Evolutionary conservation across 75 land plant species (phyloP).

Genomic region (Sequoiadendron giganteum): DNA sequence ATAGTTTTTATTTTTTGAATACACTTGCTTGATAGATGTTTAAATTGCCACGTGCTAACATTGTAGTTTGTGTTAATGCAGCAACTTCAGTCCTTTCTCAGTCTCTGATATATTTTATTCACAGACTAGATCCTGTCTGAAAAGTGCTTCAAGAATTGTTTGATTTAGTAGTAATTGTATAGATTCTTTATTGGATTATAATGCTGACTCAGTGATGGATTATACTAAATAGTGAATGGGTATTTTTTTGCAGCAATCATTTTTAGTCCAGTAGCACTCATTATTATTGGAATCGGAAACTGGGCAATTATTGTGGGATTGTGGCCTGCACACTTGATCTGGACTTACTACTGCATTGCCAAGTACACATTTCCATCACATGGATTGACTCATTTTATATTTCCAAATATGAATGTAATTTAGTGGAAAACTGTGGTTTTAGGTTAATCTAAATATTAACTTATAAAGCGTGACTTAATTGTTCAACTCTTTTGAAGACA

Average conservation of each 20-base stretch:
- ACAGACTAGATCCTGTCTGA: not conserved
- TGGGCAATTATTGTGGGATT: constrained; percentile 74
- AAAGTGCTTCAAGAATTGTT: not conserved
- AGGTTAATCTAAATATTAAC: not conserved
- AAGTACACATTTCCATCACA: constrained; percentile 34
- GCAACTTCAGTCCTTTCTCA: not conserved
- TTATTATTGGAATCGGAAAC: constrained; percentile 52
- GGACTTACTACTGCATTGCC: constrained; percentile 60
- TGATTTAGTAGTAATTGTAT: not conserved
- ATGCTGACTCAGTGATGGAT: not conserved
- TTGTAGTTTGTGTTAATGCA: not conserved
- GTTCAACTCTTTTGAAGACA: constrained; percentile 24
- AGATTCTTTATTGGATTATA: not conserved
- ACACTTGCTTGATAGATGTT: not conserved
- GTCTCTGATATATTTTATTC: not conserved
- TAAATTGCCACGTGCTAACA: not conserved
- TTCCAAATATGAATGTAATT: not conserved
- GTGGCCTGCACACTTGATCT: constrained; percentile 74
- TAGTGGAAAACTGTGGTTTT: not conserved
- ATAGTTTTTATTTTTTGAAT: not conserved
- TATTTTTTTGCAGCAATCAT: constrained; percentile 46
- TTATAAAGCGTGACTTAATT: not conserved
- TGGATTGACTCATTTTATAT: not conserved
- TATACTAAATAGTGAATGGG: not conserved
- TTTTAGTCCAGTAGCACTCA: constrained; percentile 48